These are phyloP conservation scores for Talinum fruticosum DNA, from an alignment of 148 eudicot species.

Conservation along the genomic window DNA sequence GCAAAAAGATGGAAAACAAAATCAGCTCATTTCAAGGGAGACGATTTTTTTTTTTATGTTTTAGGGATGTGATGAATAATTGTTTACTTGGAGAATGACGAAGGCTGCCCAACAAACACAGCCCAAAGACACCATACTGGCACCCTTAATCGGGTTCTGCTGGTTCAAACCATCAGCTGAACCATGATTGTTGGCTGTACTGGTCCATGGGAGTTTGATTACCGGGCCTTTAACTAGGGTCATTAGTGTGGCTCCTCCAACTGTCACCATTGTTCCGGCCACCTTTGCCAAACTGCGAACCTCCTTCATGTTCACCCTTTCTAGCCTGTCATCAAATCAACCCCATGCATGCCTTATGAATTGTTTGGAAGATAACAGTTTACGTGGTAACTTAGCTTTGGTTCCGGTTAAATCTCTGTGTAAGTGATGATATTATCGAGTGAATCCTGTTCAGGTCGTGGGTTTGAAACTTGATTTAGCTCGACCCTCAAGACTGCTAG, in stretches of 20 bases:
- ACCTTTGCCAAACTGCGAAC: slow-evolving; percentile 66
- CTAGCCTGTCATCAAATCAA: slow-evolving; percentile 43
- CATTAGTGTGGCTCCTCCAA: slow-evolving; percentile 86
- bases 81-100: slow-evolving; percentile 56
- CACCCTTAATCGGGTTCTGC: slow-evolving; percentile 58
- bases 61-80: too few species aligned
- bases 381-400: too few species aligned
- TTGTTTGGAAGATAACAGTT: too few species aligned
- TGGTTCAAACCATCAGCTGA: neutral
- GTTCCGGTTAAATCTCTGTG: too few species aligned
- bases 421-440: too few species aligned
- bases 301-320: slow-evolving; percentile 52
- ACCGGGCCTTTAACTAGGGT: slow-evolving; percentile 54
- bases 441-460: too few species aligned
- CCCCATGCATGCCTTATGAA: neutral
- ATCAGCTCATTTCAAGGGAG: neutral
- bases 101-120: slow-evolving; percentile 67
- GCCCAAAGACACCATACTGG: slow-evolving; percentile 56
- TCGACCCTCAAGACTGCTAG: too few species aligned
- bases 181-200: slow-evolving; percentile 1
- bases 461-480: too few species aligned
- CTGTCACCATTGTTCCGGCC: slow-evolving; percentile 64
- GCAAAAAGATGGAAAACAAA: neutral
- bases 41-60: too few species aligned
- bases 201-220: slow-evolving; percentile 44